Percentiles rank a stretch among this genome's conserved stretches.
Evolutionary conservation across 2,329 filamentous ascomycete genomes (phyloP).

Genomic region (Aspergillus fructus): DNA sequence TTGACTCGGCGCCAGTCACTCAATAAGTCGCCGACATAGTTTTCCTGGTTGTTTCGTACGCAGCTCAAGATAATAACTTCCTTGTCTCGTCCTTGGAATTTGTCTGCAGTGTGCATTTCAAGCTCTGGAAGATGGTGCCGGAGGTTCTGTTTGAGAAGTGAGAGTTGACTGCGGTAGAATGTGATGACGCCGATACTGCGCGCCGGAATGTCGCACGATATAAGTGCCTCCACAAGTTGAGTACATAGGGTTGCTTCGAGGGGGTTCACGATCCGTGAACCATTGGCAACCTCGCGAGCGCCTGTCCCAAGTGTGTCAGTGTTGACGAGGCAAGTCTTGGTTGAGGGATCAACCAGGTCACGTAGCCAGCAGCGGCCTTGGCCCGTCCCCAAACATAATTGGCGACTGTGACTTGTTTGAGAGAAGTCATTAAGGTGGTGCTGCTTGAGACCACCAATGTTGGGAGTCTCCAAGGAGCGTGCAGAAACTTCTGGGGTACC

Average conservation of each 20-base stretch:
- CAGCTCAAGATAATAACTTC: conserved; percentile 85
- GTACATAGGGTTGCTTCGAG: conserved; percentile 75
- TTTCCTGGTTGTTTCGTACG: conserved; percentile 80
- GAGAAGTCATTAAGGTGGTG: conserved; percentile 50
- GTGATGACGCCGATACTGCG: conserved; percentile 90
- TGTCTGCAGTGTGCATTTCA: conserved; percentile 95
- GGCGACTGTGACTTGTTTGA: conserved; percentile 22
- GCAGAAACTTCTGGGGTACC: conserved; percentile 74
- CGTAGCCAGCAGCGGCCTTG: conserved; percentile 70
- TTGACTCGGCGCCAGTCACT: conserved; percentile 93
- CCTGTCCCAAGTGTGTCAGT: conserved; percentile 71
- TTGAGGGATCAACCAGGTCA: conserved; percentile 66
- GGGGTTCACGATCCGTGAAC: conserved; percentile 83
- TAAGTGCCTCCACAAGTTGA: conserved; percentile 76
- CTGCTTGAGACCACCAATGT: conserved; percentile 59
- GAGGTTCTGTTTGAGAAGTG: conserved; percentile 73
- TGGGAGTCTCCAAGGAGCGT: conserved; percentile 66
- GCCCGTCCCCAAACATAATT: conserved; percentile 57
- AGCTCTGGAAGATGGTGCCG: conserved; percentile 61
- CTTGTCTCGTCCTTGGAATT: conserved; percentile 95
- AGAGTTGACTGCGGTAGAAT: conserved; percentile 90
- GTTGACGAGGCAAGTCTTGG: conserved; percentile 83
- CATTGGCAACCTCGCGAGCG: conserved; percentile 65
- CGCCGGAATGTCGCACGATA: conserved; percentile 72
- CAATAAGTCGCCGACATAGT: conserved; percentile 83